phyloP scores from a whole-genome alignment of 2,329 filamentous ascomycete genomes.

The Exutisphaerella laricina region DNA sequence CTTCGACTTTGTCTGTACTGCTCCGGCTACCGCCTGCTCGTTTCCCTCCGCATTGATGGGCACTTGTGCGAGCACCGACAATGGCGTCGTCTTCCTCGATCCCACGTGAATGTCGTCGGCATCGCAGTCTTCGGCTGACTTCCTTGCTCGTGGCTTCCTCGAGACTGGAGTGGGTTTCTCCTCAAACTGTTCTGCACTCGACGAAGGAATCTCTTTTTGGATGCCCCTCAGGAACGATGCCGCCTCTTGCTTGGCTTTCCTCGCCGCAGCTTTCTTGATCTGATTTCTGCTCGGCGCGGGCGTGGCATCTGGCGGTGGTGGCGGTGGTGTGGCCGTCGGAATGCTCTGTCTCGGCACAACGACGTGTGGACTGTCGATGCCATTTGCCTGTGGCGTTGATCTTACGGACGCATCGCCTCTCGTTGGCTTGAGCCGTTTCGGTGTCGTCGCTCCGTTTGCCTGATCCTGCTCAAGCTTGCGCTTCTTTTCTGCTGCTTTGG shows the following conservation, averaged over 20 bases:
- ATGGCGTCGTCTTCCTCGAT: neutral
- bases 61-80: neutral
- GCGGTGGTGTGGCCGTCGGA: neutral
- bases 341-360: slow-evolving; percentile 7
- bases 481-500: slow-evolving; percentile 18
- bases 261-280: slow-evolving; percentile 5
- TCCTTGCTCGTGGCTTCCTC: neutral
- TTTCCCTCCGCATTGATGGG: neutral
- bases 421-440: slow-evolving; percentile 20
- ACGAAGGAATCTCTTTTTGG: slow-evolving; percentile 1
- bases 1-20: slow-evolving; percentile 5
- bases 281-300: slow-evolving; percentile 3
- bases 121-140: neutral
- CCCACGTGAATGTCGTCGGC: neutral
- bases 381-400: slow-evolving; percentile 7
- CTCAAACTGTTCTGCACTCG: slow-evolving; percentile 2
- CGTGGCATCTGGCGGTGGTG: neutral
- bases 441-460: slow-evolving; percentile 11
- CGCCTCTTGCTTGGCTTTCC: neutral
- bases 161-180: neutral
- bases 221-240: neutral
- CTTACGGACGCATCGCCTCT: slow-evolving; percentile 12
- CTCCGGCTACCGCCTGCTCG: neutral
- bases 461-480: slow-evolving; percentile 21
- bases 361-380: slow-evolving; percentile 9